Base-by-base conservation (phyloP, 208 protist genomes). In the Kentomonas sorsogonicus region DNA sequence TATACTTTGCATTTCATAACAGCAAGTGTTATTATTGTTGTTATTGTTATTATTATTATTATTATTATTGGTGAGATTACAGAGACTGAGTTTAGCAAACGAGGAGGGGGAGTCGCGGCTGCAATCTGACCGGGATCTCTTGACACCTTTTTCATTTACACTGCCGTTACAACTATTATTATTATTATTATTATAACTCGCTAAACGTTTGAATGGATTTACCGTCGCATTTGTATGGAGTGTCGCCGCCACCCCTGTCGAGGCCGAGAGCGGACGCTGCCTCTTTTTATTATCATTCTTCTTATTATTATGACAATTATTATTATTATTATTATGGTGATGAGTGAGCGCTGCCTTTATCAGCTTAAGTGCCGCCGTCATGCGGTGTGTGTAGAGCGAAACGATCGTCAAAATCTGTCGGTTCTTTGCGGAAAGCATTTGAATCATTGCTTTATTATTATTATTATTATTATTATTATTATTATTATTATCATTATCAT, bases 391-490 rank as follows among this genome's bases (percentile, higher is more conserved):
- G 25, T 27, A 48, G 16, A 27, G 43, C 6, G 16, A 48, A 9
- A 48, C n/a, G 25, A 13, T 27, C 7, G 7, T 15, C 22, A 48
- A 23, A 48, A 48, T 27, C 10, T 26, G 10, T 9, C n/a, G 16
- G 10, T 27, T 11, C 16, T 48, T 15, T 15, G 6, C n/a, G 6
- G 25, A 26, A 48, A 27, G n/a, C 16, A 48, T 48, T 9, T 27
- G n/a, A 48, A 13, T 48, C 22, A 13, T 9, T 18, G 22, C 13
- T 20, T 20, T 20, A 48, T 48, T 48, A 48, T 48, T 26, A 26
- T 20, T 20, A 48, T 48, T 48, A 48, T 48, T 48, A 48, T 48
- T 48, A 20, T 48, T 48, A 48, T 48, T 48, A 48, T 26, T 48
- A 20, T 48, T 26, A 26, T 34, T 26, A 4, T 7, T 53, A 23